Percentiles rank a stretch among this genome's conserved stretches.
phyloP scores from a whole-genome alignment of 2,329 filamentous ascomycete species.

The Penicillium sp. region DNA sequence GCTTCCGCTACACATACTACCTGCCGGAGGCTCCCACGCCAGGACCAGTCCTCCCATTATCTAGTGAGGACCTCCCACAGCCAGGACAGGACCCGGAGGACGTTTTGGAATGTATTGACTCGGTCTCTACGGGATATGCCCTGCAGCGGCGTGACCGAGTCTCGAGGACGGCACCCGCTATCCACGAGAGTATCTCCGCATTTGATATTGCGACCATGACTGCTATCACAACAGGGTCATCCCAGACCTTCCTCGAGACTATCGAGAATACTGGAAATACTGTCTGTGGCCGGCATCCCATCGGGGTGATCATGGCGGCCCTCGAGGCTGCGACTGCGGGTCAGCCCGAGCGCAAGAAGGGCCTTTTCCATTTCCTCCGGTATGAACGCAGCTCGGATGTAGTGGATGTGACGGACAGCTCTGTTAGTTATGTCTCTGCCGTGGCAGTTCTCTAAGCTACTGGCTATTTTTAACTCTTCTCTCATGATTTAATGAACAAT shows the following conservation, averaged over 20 bases:
- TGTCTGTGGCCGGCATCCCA: conserved; percentile 91
- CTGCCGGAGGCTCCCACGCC: conserved; percentile 52
- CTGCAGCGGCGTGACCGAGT: conserved; percentile 37
- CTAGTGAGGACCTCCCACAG: conserved; percentile 47
- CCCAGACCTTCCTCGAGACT: conserved; percentile 69
- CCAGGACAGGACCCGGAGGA: conserved; percentile 32
- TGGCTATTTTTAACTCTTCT: background rate
- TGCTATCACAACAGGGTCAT: conserved; percentile 75
- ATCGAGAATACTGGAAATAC: conserved; percentile 79
- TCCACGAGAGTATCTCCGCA: conserved; percentile 81
- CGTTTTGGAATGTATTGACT: conserved; percentile 32
- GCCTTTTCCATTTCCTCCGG: conserved; percentile 74
- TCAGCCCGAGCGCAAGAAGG: conserved; percentile 43
- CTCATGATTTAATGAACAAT: background rate
- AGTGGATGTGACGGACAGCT: conserved; percentile 68
- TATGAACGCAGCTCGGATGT: conserved; percentile 86
- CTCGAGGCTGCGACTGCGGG: conserved; percentile 63
- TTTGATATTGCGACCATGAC: conserved; percentile 83
- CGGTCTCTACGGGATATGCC: conserved; percentile 32
- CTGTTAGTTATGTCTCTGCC: conserved; percentile 93
- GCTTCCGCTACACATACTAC: conserved; percentile 85
- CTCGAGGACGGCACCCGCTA: conserved; percentile 50
- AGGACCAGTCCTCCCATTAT: conserved; percentile 38
- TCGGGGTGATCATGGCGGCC: conserved; percentile 88
- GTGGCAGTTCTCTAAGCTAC: conserved; percentile 69